Conservation (phyloP, 305 asterid genomes). For the Stenogyne calaminthoides region DNA sequence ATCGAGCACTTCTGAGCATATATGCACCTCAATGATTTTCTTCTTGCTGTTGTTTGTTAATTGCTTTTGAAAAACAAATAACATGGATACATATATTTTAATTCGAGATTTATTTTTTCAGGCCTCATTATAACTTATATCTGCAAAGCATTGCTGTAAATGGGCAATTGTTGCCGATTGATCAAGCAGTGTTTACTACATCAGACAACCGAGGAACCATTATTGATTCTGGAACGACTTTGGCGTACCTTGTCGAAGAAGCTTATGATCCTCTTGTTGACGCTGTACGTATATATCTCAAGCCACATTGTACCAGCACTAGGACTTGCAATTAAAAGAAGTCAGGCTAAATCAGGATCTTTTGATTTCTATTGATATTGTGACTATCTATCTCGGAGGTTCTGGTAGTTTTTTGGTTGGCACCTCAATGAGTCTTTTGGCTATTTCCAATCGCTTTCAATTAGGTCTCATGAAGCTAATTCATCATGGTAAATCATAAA, state of each 20-base stretch:
- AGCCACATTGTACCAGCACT: slow-evolving; percentile 12
- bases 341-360: neutral
- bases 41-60: slow-evolving; percentile 15
- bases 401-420: neutral
- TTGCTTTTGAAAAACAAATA: slow-evolving; percentile 12
- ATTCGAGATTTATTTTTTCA: slow-evolving; percentile 39
- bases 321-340: neutral
- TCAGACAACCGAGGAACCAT: slow-evolving; percentile 83
- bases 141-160: slow-evolving; percentile 89
- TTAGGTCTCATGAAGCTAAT: slow-evolving; percentile 17
- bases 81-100: slow-evolving; percentile 14
- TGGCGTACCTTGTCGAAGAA: slow-evolving; percentile 85
- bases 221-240: slow-evolving; percentile 94
- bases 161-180: slow-evolving; percentile 81
- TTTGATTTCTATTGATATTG: slow-evolving; percentile 4
- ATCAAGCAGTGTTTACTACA: slow-evolving; percentile 77
- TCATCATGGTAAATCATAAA: neutral
- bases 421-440: slow-evolving; percentile 5
- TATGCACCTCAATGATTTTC: slow-evolving; percentile 14
- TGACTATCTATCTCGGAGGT: neutral
- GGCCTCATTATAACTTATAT: slow-evolving; percentile 89
- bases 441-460: slow-evolving; percentile 18
- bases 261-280: slow-evolving; percentile 88
- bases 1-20: slow-evolving; percentile 6
- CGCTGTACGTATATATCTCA: slow-evolving; percentile 63